Conservation (phyloP, 2,329 filamentous ascomycete genomes). For the Exophiala viscosa region DNA sequence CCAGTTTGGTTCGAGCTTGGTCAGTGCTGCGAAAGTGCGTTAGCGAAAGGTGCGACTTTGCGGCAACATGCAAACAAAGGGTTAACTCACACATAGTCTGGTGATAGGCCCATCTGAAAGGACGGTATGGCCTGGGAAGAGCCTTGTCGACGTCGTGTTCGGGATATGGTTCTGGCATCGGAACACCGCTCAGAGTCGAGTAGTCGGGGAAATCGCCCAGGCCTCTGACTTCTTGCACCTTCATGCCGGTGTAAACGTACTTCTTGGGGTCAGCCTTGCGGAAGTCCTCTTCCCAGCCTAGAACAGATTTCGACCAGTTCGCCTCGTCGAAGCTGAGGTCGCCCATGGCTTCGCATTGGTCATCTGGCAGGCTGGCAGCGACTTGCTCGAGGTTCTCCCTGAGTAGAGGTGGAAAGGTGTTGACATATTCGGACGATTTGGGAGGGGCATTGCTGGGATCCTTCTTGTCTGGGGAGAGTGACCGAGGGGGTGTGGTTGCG, state of each 20-base stretch:
- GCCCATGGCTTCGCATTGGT: slow-evolving; percentile 20
- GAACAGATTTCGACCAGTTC: slow-evolving; percentile 33
- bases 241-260: slow-evolving; percentile 66
- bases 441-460: slow-evolving; percentile 31
- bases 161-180: slow-evolving; percentile 60
- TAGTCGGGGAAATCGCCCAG: slow-evolving; percentile 80
- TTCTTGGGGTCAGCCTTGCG: slow-evolving; percentile 35
- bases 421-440: slow-evolving; percentile 39
- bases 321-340: slow-evolving; percentile 31
- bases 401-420: slow-evolving; percentile 52
- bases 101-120: slow-evolving; percentile 79
- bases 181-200: slow-evolving; percentile 68
- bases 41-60: neutral
- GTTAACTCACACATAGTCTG: slow-evolving; percentile 78
- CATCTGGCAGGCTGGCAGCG: slow-evolving; percentile 22
- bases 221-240: slow-evolving; percentile 63
- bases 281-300: slow-evolving; percentile 44
- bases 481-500: slow-evolving; percentile 51
- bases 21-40: slow-evolving; percentile 55
- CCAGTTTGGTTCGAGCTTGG: slow-evolving; percentile 75
- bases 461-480: slow-evolving; percentile 50
- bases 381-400: slow-evolving; percentile 44
- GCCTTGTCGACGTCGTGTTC: slow-evolving; percentile 68
- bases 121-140: slow-evolving; percentile 69
- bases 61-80: neutral